Evolutionary conservation across 2,329 filamentous ascomycete genomes (phyloP).

Genomic region (Sordariomycetes sp.): DNA sequence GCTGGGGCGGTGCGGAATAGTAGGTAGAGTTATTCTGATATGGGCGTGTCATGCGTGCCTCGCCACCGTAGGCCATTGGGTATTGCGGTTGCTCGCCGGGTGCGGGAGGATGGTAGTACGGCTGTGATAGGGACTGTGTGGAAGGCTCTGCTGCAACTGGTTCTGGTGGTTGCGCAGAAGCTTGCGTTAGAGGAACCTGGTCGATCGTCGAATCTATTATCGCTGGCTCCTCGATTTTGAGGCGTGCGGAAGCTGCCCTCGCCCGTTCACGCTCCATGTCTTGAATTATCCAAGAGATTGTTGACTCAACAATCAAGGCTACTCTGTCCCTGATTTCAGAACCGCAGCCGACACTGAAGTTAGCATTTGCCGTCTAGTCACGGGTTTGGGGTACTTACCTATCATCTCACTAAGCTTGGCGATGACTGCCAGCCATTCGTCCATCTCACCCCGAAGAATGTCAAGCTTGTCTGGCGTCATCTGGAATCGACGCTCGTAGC

Average conservation of each 20-base stretch:
- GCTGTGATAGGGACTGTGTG: too few relatives aligned
- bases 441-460: conserved; percentile 58
- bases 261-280: conserved; percentile 36
- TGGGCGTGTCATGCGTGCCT: too few relatives aligned
- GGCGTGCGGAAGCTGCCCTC: conserved; percentile 6
- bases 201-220: too few relatives aligned
- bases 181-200: too few relatives aligned
- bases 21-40: too few relatives aligned
- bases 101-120: too few relatives aligned
- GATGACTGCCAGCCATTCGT: conserved; percentile 58
- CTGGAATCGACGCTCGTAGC: conserved; percentile 56
- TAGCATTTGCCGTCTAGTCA: conserved; percentile 11
- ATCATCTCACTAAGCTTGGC: conserved; percentile 57
- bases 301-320: conserved; percentile 38
- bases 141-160: too few relatives aligned
- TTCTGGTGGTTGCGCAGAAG: too few relatives aligned
- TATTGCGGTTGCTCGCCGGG: too few relatives aligned
- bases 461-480: conserved; percentile 50
- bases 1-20: too few relatives aligned
- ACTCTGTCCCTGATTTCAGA: conserved; percentile 33
- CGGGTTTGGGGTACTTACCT: conserved; percentile 31
- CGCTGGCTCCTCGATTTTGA: not conserved
- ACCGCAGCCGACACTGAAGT: conserved; percentile 28
- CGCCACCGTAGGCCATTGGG: too few relatives aligned
- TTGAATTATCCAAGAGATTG: conserved; percentile 41